These are phyloP conservation scores for Schoenoplectus triqueter DNA, from an alignment of 202 grass and related monocot species.

Conservation along the genomic window DNA sequence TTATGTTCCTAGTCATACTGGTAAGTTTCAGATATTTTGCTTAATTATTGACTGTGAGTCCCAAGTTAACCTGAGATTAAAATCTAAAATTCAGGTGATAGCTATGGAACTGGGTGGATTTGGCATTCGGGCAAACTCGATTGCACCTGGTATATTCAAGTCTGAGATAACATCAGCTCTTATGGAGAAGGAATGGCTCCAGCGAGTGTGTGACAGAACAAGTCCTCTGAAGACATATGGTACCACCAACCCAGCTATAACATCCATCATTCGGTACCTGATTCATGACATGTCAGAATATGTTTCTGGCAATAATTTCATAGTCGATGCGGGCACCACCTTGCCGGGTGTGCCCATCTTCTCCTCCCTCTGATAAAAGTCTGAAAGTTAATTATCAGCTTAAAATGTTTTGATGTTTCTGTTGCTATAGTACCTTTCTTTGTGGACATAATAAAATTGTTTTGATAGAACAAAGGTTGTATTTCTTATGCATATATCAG, in stretches of 20 bases:
- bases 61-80: not conserved
- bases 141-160: slow-evolving; percentile 46
- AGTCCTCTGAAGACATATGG: slow-evolving; percentile 42
- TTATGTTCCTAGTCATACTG: not conserved
- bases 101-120: slow-evolving; percentile 44
- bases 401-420: not conserved
- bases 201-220: slow-evolving; percentile 39
- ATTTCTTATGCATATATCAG: no score
- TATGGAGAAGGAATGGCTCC: slow-evolving; percentile 34
- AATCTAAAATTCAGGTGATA: slow-evolving; percentile 32
- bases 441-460: not conserved
- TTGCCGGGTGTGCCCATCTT: slow-evolving; percentile 45
- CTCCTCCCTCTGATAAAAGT: slow-evolving; percentile 42
- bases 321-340: slow-evolving; percentile 10
- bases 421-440: not conserved
- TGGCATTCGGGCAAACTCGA: slow-evolving; percentile 45
- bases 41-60: not conserved
- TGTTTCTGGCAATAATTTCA: slow-evolving; percentile 36
- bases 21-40: not conserved
- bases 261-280: slow-evolving; percentile 41
- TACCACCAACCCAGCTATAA: slow-evolving; percentile 40
- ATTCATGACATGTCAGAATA: slow-evolving; percentile 44
- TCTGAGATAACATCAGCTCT: slow-evolving; percentile 44
- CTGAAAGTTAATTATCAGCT: not conserved
- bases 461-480: not conserved